Conservation (phyloP, 2,329 filamentous ascomycete genomes). For the Talaromyces sp. region DNA sequence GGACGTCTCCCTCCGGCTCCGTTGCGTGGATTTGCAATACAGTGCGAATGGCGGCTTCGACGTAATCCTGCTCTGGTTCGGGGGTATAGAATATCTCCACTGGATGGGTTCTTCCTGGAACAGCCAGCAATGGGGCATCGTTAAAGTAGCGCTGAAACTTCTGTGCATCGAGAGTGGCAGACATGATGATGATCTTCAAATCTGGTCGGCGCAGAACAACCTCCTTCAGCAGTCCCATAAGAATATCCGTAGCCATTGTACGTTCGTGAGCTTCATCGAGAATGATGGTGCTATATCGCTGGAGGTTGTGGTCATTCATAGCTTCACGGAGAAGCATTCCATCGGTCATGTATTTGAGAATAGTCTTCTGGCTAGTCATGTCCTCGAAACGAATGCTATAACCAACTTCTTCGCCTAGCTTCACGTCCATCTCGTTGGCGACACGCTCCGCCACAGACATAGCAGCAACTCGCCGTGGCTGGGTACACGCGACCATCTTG, state of each 20-base stretch:
- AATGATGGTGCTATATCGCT: constrained; percentile 94
- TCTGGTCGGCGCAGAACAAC: constrained; percentile 75
- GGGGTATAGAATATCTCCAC: constrained; percentile 99
- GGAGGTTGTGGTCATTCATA: constrained; percentile 90
- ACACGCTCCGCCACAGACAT: constrained; percentile 99
- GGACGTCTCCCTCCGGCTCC: constrained; percentile 84
- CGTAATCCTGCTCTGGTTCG: constrained; percentile 91
- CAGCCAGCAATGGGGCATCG: constrained; percentile 84
- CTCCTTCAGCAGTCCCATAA: constrained; percentile 95
- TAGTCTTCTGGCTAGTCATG: constrained; percentile 77
- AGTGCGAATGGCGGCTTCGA: constrained; percentile 89
- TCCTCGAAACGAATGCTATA: constrained; percentile 99
- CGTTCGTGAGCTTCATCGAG: constrained; percentile 98
- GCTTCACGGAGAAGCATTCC: constrained; percentile 96
- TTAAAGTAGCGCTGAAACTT: constrained; percentile 99
- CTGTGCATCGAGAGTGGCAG: constrained; percentile 90
- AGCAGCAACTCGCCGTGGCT: constrained; percentile 93
- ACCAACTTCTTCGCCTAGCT: constrained; percentile 87
- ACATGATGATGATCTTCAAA: constrained; percentile 98
- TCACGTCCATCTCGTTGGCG: constrained; percentile 91
- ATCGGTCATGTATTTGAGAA: constrained; percentile 99
- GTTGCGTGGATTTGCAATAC: constrained; percentile 95
- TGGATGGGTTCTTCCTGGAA: constrained; percentile 89
- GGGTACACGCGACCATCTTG: constrained; percentile 95
- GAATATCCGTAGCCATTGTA: constrained; percentile 91